Evolutionary conservation across 1,284 basidiomycete genomes (phyloP).

Genomic region (Spongispora temasekensis): DNA sequence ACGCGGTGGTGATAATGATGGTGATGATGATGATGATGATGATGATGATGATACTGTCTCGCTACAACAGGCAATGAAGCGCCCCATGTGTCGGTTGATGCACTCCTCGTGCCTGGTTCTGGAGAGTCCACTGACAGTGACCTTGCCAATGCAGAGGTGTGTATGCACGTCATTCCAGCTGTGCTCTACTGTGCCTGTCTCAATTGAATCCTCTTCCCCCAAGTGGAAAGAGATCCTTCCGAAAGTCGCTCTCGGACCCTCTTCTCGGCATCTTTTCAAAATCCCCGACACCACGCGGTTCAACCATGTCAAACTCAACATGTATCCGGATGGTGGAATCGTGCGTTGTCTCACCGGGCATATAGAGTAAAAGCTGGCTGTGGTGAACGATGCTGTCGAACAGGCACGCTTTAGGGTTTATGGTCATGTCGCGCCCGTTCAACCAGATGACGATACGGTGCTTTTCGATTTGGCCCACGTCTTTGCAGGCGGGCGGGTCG

Average conservation of each 20-base stretch:
- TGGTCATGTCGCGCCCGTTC: constrained; percentile 71
- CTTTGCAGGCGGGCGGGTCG: constrained; percentile 84
- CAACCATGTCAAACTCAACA: constrained; percentile 90
- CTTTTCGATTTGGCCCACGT: constrained; percentile 88
- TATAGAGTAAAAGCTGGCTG: background rate
- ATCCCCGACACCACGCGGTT: constrained; percentile 55
- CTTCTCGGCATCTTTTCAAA: constrained; percentile 84
- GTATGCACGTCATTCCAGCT: too few species aligned
- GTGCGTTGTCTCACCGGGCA: constrained; percentile 47
- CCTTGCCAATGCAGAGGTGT: constrained; percentile 54
- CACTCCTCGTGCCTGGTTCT: constrained; percentile 51
- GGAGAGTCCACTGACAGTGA: constrained; percentile 38
- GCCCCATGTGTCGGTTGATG: constrained; percentile 76
- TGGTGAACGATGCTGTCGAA: constrained; percentile 8
- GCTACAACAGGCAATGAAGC: constrained; percentile 85
- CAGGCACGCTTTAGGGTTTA: constrained; percentile 89
- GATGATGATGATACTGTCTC: background rate
- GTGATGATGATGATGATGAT: background rate
- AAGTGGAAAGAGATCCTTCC: constrained; percentile 89
- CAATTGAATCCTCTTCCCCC: background rate
- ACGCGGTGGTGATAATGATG: background rate
- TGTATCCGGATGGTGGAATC: constrained; percentile 97
- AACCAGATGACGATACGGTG: constrained; percentile 51
- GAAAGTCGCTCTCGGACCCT: constrained; percentile 75
- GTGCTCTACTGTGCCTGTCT: too few species aligned